These are phyloP conservation scores for Heliocybe sulcata DNA, from an alignment of 1,284 basidiomycete genomes.

Conservation along the genomic window DNA sequence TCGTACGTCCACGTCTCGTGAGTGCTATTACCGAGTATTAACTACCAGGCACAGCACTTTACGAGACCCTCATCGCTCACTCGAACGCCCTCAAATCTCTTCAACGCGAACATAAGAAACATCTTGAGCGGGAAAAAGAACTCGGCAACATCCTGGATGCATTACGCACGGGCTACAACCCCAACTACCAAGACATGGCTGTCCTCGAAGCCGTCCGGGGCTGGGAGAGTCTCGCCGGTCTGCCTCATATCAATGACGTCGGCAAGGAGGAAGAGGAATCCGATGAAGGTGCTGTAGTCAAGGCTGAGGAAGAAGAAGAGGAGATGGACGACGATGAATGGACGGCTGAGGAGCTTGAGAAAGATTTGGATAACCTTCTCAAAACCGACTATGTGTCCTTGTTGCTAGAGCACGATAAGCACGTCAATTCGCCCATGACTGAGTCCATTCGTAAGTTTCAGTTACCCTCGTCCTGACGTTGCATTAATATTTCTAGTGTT, in stretches of 20 bases:
- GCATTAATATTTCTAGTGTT: slow-evolving; percentile 48
- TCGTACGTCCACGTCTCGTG: slow-evolving; percentile 44
- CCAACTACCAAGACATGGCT: slow-evolving; percentile 99
- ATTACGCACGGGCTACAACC: slow-evolving; percentile 87
- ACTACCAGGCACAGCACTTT: slow-evolving; percentile 56
- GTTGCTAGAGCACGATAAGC: slow-evolving; percentile 69
- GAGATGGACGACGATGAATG: slow-evolving; percentile 42
- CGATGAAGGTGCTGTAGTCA: slow-evolving; percentile 14
- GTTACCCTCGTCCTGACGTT: neutral
- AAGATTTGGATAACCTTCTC: slow-evolving; percentile 62
- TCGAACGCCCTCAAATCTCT: slow-evolving; percentile 73
- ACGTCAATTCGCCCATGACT: slow-evolving; percentile 38
- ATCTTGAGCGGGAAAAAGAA: slow-evolving; percentile 67
- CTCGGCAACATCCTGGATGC: slow-evolving; percentile 83
- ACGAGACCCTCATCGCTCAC: slow-evolving; percentile 69
- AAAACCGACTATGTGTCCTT: slow-evolving; percentile 68
- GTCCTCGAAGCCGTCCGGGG: slow-evolving; percentile 94
- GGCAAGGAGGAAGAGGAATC: slow-evolving; percentile 27
- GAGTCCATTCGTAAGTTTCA: slow-evolving; percentile 48
- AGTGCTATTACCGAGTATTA: slow-evolving; percentile 15
- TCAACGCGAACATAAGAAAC: slow-evolving; percentile 61
- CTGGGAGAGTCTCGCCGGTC: slow-evolving; percentile 77
- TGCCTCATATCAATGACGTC: slow-evolving; percentile 63
- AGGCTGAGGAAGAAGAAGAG: slow-evolving; percentile 24
- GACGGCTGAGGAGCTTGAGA: slow-evolving; percentile 46